Percentiles rank a stretch among this genome's conserved stretches.
Evolutionary conservation across 1,284 basidiomycete species (phyloP).

Genomic region (Heterobasidion occidentale): DNA sequence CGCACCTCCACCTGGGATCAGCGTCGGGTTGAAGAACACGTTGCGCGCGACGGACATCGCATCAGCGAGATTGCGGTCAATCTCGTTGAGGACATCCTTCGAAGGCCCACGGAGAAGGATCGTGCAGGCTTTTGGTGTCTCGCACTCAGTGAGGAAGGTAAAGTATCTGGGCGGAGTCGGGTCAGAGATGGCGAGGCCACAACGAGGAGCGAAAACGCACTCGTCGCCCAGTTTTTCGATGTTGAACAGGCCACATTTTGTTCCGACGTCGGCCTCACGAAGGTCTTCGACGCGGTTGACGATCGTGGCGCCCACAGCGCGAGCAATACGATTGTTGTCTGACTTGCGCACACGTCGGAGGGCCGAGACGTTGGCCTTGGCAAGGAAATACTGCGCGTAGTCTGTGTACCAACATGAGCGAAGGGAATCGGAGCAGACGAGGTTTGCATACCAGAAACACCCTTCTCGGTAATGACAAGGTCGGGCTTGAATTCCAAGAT

Average conservation of each 20-base stretch:
- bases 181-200: not conserved
- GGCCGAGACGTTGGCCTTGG: slow-evolving; percentile 86
- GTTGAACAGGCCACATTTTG: slow-evolving; percentile 90
- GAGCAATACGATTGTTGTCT: slow-evolving; percentile 97
- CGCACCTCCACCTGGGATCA: slow-evolving; percentile 93
- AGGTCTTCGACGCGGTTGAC: slow-evolving; percentile 96
- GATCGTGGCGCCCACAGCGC: slow-evolving; percentile 93
- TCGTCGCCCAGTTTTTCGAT: slow-evolving; percentile 98
- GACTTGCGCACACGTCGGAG: slow-evolving; percentile 95
- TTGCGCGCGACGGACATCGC: slow-evolving; percentile 98
- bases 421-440: not conserved
- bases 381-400: slow-evolving; percentile 89
- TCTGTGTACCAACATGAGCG: slow-evolving; percentile 38
- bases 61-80: slow-evolving; percentile 95
- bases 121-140: slow-evolving; percentile 94
- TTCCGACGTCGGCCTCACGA: slow-evolving; percentile 87
- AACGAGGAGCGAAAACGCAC: slow-evolving; percentile 34
- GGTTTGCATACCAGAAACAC: slow-evolving; percentile 70
- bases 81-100: slow-evolving; percentile 97
- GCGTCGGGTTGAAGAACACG: slow-evolving; percentile 88
- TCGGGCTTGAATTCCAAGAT: slow-evolving; percentile 95
- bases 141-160: slow-evolving; percentile 91
- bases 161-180: slow-evolving; percentile 65
- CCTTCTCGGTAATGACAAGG: slow-evolving; percentile 96
- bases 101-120: slow-evolving; percentile 97